Conservation (phyloP, 1,284 basidiomycete species). For the Cutaneotrichosporon dermatis region DNA sequence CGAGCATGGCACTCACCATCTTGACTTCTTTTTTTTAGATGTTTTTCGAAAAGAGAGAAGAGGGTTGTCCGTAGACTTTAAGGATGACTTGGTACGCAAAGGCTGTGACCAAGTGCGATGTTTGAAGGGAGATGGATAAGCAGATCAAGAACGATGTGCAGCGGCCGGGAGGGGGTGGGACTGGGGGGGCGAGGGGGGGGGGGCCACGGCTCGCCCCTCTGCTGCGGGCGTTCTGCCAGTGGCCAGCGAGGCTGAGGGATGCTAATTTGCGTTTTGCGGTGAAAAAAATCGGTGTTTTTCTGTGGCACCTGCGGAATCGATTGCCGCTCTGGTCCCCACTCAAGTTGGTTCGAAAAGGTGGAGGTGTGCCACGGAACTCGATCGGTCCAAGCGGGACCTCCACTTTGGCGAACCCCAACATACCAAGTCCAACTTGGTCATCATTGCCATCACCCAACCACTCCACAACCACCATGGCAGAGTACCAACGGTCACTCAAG, state of each 20-base stretch:
- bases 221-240: no score
- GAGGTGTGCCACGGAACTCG: not conserved
- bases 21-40: slow-evolving; percentile 26
- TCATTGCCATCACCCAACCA: not conserved
- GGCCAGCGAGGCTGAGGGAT: no score
- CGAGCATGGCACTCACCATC: slow-evolving; percentile 37
- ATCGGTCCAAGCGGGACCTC: not conserved
- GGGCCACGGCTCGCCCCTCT: no score
- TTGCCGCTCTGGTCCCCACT: no score
- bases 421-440: not conserved
- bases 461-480: slow-evolving; percentile 3
- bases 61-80: slow-evolving; percentile 3
- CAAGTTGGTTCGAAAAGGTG: not conserved
- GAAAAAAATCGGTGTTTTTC: slow-evolving; percentile 1
- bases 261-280: not conserved
- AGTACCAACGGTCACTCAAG: slow-evolving; percentile 35
- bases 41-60: slow-evolving; percentile 12
- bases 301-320: slow-evolving; percentile 3
- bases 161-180: not conserved
- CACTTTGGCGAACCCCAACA: not conserved
- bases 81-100: slow-evolving; percentile 4
- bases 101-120: slow-evolving; percentile 7
- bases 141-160: not conserved
- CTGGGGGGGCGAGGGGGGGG: not conserved
- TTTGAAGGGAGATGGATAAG: slow-evolving; percentile 4